phyloP scores from a whole-genome alignment of 257 asterid genomes.

The Solanum bulbocastanum region DNA sequence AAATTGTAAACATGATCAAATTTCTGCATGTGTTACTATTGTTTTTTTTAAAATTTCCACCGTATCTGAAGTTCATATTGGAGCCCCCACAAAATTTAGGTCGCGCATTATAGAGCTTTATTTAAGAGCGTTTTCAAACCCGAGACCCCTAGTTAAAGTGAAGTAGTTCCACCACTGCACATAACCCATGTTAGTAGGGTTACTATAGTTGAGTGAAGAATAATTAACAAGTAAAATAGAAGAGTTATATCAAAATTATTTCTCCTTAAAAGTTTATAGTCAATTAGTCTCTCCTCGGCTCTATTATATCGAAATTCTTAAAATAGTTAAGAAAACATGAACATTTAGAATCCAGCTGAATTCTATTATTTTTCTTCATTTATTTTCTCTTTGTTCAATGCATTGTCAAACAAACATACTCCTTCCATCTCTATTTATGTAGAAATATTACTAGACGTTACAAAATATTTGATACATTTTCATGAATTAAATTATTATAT shows the following conservation, averaged over 20 bases:
- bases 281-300: not conserved
- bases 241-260: not conserved
- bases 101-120: fast-evolving
- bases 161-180: too few relatives aligned
- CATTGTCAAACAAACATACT: not conserved
- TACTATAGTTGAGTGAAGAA: too few relatives aligned
- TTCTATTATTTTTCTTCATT: not conserved
- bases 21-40: not conserved
- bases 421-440: not conserved
- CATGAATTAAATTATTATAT: not conserved
- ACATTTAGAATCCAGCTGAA: too few relatives aligned
- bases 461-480: not conserved
- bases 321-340: too few relatives aligned
- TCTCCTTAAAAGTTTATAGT: not conserved
- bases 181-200: too few relatives aligned
- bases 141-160: too few relatives aligned
- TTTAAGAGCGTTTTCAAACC: too few relatives aligned
- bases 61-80: not conserved
- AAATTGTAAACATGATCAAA: not conserved
- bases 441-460: not conserved
- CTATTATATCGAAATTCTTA: too few relatives aligned
- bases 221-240: not conserved
- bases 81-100: fast-evolving
- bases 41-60: too few relatives aligned
- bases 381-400: not conserved